These are phyloP conservation scores for Pyrenula massariospora DNA, from an alignment of 495 filamentous ascomycete species.

Conservation along the genomic window DNA sequence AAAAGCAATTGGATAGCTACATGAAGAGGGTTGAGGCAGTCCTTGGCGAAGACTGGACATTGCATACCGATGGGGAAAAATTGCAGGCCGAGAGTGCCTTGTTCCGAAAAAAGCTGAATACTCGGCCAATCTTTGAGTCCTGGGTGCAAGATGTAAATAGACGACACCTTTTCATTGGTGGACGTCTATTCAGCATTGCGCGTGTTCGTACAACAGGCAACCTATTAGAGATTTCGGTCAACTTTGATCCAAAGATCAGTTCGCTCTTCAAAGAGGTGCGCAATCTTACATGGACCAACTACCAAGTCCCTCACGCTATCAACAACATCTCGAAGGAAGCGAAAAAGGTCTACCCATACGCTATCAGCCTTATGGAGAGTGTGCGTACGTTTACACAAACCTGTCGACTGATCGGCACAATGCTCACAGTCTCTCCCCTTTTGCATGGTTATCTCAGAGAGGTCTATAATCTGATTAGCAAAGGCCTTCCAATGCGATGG, in stretches of 20 bases:
- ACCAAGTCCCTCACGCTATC: constrained; percentile 81
- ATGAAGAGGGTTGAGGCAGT: constrained; percentile 98
- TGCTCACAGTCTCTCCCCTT: constrained; percentile 76
- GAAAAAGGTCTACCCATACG: constrained; percentile 92
- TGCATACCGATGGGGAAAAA: constrained; percentile 92
- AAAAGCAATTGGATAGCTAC: constrained; percentile 84
- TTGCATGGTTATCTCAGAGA: constrained; percentile 86
- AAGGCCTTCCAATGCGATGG: constrained; percentile 85
- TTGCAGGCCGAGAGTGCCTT: constrained; percentile 75
- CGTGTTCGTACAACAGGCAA: constrained; percentile 81
- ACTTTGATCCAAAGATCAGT: constrained; percentile 95
- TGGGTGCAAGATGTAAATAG: constrained; percentile 85
- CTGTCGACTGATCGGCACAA: constrained; percentile 62
- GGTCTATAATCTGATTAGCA: constrained; percentile 64
- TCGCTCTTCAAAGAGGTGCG: constrained; percentile 98
- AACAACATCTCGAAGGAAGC: constrained; percentile 95
- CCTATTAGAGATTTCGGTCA: constrained; percentile 74
- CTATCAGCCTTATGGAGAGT: constrained; percentile 96
- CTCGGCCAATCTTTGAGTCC: constrained; percentile 81
- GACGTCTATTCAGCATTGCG: constrained; percentile 79
- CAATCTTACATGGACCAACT: constrained; percentile 88
- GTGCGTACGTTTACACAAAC: constrained; percentile 84
- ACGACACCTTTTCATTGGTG: constrained; percentile 79
- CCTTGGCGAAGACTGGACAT: constrained; percentile 80
- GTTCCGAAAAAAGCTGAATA: constrained; percentile 94